Conservation (phyloP, 768 basidiomycete genomes). For the Tubosaeta sp. region DNA sequence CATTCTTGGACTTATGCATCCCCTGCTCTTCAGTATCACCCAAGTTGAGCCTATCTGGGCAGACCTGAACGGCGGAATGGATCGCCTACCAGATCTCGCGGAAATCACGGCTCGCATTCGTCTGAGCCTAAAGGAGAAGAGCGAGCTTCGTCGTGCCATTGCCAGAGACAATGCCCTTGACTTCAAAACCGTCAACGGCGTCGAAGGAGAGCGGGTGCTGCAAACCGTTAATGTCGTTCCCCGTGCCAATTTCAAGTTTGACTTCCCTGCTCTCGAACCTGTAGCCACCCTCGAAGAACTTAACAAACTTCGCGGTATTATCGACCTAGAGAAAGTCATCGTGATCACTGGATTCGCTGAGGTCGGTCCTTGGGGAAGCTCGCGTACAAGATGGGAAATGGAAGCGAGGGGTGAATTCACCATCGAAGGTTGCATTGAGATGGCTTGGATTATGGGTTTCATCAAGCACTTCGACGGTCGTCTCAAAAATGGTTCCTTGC, state of each 20-base stretch:
- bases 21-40: slow-evolving; percentile 97
- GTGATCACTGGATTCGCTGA: slow-evolving; percentile 97
- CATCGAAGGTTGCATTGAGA: slow-evolving; percentile 97
- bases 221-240: slow-evolving; percentile 92
- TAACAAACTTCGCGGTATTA: slow-evolving; percentile 74
- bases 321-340: slow-evolving; percentile 94
- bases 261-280: slow-evolving; percentile 84
- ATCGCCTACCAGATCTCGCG: slow-evolving; percentile 90
- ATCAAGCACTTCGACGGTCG: slow-evolving; percentile 99
- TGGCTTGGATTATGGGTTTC: slow-evolving; percentile 99
- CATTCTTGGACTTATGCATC: slow-evolving; percentile 98
- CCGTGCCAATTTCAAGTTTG: slow-evolving; percentile 96
- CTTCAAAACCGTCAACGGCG: slow-evolving; percentile 86
- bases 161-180: slow-evolving; percentile 94
- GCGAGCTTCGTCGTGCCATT: slow-evolving; percentile 89
- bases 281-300: slow-evolving; percentile 69
- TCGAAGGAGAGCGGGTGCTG: slow-evolving; percentile 87
- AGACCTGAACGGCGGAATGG: slow-evolving; percentile 97
- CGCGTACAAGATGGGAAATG: slow-evolving; percentile 99
- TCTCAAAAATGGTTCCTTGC: slow-evolving; percentile 84
- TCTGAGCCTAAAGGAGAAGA: slow-evolving; percentile 72
- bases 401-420: slow-evolving; percentile 96
- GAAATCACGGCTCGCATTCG: slow-evolving; percentile 90
- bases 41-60: slow-evolving; percentile 99
- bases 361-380: slow-evolving; percentile 97